phyloP scores from a whole-genome alignment of 805 yeast genomes.

The Metschnikowia baotianmanensis region DNA sequence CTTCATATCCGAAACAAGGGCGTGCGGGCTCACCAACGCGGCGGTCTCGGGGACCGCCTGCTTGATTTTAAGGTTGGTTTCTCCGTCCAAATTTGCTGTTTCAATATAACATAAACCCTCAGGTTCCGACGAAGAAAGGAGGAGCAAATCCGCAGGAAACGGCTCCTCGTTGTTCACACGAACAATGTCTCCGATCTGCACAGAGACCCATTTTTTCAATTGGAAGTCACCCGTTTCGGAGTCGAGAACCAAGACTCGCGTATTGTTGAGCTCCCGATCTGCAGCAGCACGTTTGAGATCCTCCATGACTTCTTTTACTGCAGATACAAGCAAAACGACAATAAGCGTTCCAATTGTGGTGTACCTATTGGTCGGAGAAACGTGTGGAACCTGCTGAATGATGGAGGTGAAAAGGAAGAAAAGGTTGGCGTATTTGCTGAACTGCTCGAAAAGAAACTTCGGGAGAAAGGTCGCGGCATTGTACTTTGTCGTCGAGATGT shows the following conservation, averaged over 20 bases:
- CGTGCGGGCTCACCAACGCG: constrained; percentile 61
- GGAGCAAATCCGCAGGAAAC: constrained; percentile 87
- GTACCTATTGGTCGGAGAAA: constrained; percentile 92
- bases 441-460: constrained; percentile 92
- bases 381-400: constrained; percentile 96
- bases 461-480: constrained; percentile 91
- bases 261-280: constrained; percentile 83
- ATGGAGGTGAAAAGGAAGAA: constrained; percentile 89
- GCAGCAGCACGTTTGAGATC: constrained; percentile 86
- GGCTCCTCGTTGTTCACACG: constrained; percentile 83
- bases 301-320: constrained; percentile 85
- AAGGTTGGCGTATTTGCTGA: constrained; percentile 93
- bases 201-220: constrained; percentile 76
- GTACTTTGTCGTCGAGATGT: constrained; percentile 93
- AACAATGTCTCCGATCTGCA: constrained; percentile 88
- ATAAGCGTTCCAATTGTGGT: constrained; percentile 91
- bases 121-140: constrained; percentile 92
- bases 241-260: constrained; percentile 66
- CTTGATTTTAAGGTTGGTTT: constrained; percentile 92
- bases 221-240: constrained; percentile 59
- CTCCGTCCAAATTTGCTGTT: constrained; percentile 97
- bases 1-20: constrained; percentile 36
- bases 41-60: constrained; percentile 83
- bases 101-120: constrained; percentile 97
- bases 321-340: constrained; percentile 85